Percentiles rank a stretch among this genome's conserved stretches.
Conservation (phyloP, 2,329 filamentous ascomycete species). For the Sclerotinia nivalis region DNA sequence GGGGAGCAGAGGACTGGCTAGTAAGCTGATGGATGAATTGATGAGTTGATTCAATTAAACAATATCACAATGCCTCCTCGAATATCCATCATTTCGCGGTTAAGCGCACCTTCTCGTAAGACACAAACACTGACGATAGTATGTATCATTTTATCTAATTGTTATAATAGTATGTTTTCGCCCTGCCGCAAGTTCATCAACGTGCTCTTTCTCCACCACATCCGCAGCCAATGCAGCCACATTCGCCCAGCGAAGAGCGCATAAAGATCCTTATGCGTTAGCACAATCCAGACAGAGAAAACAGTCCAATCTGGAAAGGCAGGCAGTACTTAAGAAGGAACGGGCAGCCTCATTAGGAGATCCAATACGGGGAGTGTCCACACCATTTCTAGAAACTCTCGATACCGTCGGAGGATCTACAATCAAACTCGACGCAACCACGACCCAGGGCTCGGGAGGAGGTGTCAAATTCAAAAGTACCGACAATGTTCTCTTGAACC, state of each 20-base stretch:
- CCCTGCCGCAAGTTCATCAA: constrained; percentile 50
- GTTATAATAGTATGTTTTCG: constrained; percentile 58
- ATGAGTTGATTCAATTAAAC: constrained; percentile 3
- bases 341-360: constrained; percentile 69
- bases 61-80: constrained; percentile 61
- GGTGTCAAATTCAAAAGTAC: constrained; percentile 47
- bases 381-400: constrained; percentile 82
- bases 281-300: constrained; percentile 82
- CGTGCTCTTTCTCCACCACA: constrained; percentile 57
- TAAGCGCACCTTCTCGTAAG: constrained; percentile 63
- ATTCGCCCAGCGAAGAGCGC: constrained; percentile 62
- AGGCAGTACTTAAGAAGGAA: constrained; percentile 65
- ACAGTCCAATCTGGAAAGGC: constrained; percentile 76
- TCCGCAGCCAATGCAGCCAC: constrained; percentile 64
- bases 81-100: constrained; percentile 60
- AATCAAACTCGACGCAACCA: constrained; percentile 25
- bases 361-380: constrained; percentile 74
- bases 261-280: constrained; percentile 79
- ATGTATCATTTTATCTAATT: constrained; percentile 11
- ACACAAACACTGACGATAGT: background rate
- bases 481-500: constrained; percentile 66
- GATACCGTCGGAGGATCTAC: constrained; percentile 54
- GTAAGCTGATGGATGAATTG: background rate
- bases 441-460: constrained; percentile 47
- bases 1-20: constrained; percentile 10